Evolutionary conservation across 208 protist species (phyloP), one percentile per base, ranked within the genome.

Genomic region (Leishmania aethiopica): DNA sequence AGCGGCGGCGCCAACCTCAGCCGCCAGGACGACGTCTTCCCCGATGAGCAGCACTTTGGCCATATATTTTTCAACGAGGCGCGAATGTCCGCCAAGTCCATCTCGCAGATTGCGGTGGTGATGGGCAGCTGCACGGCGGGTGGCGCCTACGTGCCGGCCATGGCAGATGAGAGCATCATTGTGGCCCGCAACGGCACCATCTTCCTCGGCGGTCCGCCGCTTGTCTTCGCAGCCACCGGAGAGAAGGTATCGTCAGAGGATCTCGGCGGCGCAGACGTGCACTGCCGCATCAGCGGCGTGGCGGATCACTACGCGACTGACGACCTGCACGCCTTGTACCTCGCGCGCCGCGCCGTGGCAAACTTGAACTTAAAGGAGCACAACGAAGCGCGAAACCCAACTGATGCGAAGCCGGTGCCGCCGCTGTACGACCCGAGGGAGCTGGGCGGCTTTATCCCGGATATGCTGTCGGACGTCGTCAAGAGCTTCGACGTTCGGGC

Each of bases 41-140:
- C 98, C 19, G 99, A 99, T 87, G 89, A 93, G 69, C 93, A 99
- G 67, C 99, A 99, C 82, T 99, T 99, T 92, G 99, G 99, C 28
- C 94, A 97, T 70, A 99, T 99, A 67, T 99, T 99, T 86, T 99
- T 92, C 88, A 99, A 99, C 88, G 98, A 99, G 89, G 98, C 98
- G 4, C 94, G 93, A 64, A 99, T 99, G 98, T 98, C 96, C 35
- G 79, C 93, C 19, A 87, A 93, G 77, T 84, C 90, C 42, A 99
- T 99, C 82, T 92, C 98, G 55, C 98, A 99, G 87, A 98, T 99
- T 83, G 98, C 98, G 0, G 95, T 99, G n/a, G 98, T 99, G 45
- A 99, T 99, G 96, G 99, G 98, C 64, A 98, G 94, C 72, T 99
- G 99, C 88, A 99, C 99, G 25, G 98, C 99, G 13, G 98, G 98